Evolutionary conservation across 2,329 filamentous ascomycete species (phyloP), one percentile per base, ranked within the genome.

Genomic region (Rachicladosporium sp.): DNA sequence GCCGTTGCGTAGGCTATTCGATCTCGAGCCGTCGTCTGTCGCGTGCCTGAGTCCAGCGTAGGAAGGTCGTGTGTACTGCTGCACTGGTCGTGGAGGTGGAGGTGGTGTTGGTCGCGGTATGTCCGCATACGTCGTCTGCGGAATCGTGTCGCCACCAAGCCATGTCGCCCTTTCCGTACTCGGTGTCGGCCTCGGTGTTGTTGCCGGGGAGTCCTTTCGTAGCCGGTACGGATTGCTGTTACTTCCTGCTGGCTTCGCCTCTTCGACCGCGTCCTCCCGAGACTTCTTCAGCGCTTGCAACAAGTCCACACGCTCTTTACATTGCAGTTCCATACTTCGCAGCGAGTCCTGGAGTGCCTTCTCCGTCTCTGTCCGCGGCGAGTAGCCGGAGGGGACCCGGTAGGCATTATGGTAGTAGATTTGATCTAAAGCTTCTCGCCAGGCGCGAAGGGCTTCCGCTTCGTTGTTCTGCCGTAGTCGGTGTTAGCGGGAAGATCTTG

Each of bases 221-320:
- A 41, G 34, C 27, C 21, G 36, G 11, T 32, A 42, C 38, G 19
- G 33, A 13, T 38, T 32, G 10, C 30, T 32, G 30, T 12, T 19
- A 19, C 15, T 19, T 43, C 40, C 42, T 37, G 36, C 38, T 37
- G 42, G 33, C 43, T 54, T 54, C 6, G 54, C 52, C 23, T 63
- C 59, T 45, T 66, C 54, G 51, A 62, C 63, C 7, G 65, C 66
- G 35, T 78, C 74, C 45, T 70, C 64, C 27, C 74, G 66, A 51
- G 76, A 81, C 47, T 82, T 68, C 44, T 79, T 76, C 42, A 96
- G 66, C 5, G 88, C 82, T 56, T 91, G 82, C 5, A 96, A 70
- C 29, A 96, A 68, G 57, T 94, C 86, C 37, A 95, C 85, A 36
- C 88, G 76, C 62, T 96, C 89, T 60, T 91, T 89, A 62, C 88